Evolutionary conservation across 2,329 filamentous ascomycete genomes (phyloP), one percentile per base, ranked within the genome.

Genomic region (Trichoderma koningii): DNA sequence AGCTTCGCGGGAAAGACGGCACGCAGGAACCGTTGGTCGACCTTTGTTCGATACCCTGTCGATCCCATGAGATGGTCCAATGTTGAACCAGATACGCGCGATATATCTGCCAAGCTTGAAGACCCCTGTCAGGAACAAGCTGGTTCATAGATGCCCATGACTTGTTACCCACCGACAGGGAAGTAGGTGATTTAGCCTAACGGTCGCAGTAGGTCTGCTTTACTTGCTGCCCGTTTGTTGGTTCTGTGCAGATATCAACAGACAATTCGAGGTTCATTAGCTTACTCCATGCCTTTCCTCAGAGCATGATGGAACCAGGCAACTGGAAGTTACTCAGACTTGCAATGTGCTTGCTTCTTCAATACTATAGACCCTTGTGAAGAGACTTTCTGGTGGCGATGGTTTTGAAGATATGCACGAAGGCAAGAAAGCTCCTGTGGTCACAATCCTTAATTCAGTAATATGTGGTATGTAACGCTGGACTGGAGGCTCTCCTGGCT

Each of bases 21-120:
- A 51, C 48, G 30, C 51, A 55, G 30, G 51, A 55, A 55, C 51
- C 51, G 51, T 55, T 55, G 30, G 51, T 41, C 23, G n/a, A 55
- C 51, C 51, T 30, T 21, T 55, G 51, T 41, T 5, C 1, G 19
- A 38, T 55, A 55, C 14, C 51, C 30, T 55, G 5, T 41, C 19
- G 51, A 55, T n/a, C 10, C 50, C 26, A 26, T 26, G 26, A 28
- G 50, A 19, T 12, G 9, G 28, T 38, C 50, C 26, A 53, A 53
- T 53, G 4, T n/a, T 26, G 21, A 34, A 15, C 50, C 50, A 53
- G 50, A 55, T 55, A 12, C 51, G 19, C 30, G 14, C 19, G 38
- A 21, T 55, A 55, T 34, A 14, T 52, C 19, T 52, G 19, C 26
- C 14, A n/a, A 34, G 19, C 50, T 52, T 30, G 15, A 9, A 30